Evolutionary conservation across 108 stramenopile species (phyloP), one percentile per base, ranked within the genome.

Genomic region (Skeletonema costatum): DNA sequence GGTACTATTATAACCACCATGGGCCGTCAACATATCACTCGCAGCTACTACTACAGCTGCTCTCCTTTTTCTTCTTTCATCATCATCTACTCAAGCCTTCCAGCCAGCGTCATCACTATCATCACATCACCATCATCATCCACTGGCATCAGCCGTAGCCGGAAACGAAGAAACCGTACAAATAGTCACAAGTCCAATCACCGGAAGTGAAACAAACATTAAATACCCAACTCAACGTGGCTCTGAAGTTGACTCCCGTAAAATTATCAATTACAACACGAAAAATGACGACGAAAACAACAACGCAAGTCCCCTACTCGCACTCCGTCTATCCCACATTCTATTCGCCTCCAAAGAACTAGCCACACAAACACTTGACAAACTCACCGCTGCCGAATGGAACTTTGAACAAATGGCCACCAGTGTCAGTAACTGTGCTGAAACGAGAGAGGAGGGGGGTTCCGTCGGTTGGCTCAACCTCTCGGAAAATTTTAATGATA

Each of bases 201-300:
- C 76, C 2, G 68, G 67, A 38, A 36, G 38, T 59, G 42, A 65
- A 32, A 71, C 68, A n/a, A 82, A 82, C 21, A 74, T 84, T 64
- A 92, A 92, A 66, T 96, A 92, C 76, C 95, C 95, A 2, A 93
- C 92, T 7, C n/a, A 19, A 7, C 86, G 93, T 71, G 95, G 95
- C 60, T 56, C 86, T 21, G 82, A 85, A 65, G 87, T 90, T 1
- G 93, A 96, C 71, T 87, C 88, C 9, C 88, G 95, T 38, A 78
- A 88, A 60, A 96, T 96, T 75, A 78, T 96, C 67, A 78, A 76
- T 46, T 68, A 69, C 60, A 62, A 19, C n/a, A 46, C 31, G 25
- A 46, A 56, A 2, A 50, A 63, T 29, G 31, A 29, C 32, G n/a
- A 36, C 8, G 12, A 14, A 17, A 14, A 36, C 17, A 30, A 38